phyloP scores from a whole-genome alignment of 345 rosid species.

The thale cress (Arabidopsis thaliana) region DNA sequence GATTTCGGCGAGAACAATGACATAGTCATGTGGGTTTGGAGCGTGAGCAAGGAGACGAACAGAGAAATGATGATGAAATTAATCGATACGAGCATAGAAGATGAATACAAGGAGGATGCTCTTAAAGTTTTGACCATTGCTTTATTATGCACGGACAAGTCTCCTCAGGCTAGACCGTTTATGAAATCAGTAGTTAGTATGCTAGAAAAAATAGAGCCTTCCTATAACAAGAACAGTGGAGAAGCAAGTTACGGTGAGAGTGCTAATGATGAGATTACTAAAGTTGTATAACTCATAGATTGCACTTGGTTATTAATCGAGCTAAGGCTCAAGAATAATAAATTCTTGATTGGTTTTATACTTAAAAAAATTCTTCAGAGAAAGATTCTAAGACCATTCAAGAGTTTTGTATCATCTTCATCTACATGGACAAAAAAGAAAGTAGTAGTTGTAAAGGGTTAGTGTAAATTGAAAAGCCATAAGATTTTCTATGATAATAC shows the following conservation, averaged over 20 bases:
- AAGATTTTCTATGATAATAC: too few relatives aligned
- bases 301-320: not conserved
- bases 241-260: conserved; percentile 22
- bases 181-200: conserved; percentile 83
- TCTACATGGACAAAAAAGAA: not conserved
- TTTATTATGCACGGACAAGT: conserved; percentile 61
- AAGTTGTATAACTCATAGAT: conserved; percentile 22
- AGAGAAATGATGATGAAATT: conserved; percentile 51
- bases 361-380: not conserved
- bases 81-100: conserved; percentile 57
- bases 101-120: conserved; percentile 56
- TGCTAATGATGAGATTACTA: conserved; percentile 16
- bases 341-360: not conserved
- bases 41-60: conserved; percentile 43
- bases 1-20: conserved; percentile 74
- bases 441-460: not conserved
- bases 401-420: not conserved
- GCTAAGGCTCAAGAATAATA: not conserved
- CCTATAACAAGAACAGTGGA: conserved; percentile 9
- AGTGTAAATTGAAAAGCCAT: too few relatives aligned
- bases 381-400: not conserved
- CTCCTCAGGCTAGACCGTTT: conserved; percentile 68
- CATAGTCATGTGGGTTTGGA: conserved; percentile 69
- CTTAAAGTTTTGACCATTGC: conserved; percentile 66
- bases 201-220: conserved; percentile 70